These are phyloP conservation scores for Bimuria novae-zelandiae DNA, from an alignment of 2,329 filamentous ascomycete species.

Conservation along the genomic window DNA sequence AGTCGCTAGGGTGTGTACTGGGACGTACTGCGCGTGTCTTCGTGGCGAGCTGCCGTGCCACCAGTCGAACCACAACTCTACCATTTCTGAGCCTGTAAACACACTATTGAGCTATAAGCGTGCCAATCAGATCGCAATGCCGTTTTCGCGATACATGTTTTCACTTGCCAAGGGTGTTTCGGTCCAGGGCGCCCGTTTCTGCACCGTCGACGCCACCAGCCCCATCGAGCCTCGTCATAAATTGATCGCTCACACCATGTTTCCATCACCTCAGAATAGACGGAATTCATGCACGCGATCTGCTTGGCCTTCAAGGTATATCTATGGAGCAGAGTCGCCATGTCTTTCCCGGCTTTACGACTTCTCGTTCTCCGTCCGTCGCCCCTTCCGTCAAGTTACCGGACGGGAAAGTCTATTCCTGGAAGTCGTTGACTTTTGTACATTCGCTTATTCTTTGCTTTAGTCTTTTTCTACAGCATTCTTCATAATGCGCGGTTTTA, in stretches of 20 bases:
- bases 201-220: constrained; percentile 8
- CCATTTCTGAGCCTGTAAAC: background rate
- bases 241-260: constrained; percentile 12
- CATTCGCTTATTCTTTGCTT: constrained; percentile 40
- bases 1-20: background rate
- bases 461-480: constrained; percentile 29
- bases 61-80: background rate
- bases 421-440: constrained; percentile 44
- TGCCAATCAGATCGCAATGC: background rate
- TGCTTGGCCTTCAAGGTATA: constrained; percentile 9
- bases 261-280: constrained; percentile 12
- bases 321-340: background rate
- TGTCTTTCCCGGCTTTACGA: constrained; percentile 8
- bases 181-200: background rate
- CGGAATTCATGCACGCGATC: constrained; percentile 2
- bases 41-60: background rate
- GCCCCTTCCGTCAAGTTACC: constrained; percentile 7
- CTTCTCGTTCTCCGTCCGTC: constrained; percentile 7
- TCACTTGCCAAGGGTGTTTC: constrained; percentile 8
- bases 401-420: constrained; percentile 11
- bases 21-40: background rate
- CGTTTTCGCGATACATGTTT: constrained; percentile 11
- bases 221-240: constrained; percentile 4
- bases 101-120: background rate
- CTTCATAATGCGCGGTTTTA: constrained; percentile 35